Evolutionary conservation across 1,139 yeast species (phyloP), one percentile per base, ranked within the genome.

Genomic region (Arxiozyma slooffiae): DNA sequence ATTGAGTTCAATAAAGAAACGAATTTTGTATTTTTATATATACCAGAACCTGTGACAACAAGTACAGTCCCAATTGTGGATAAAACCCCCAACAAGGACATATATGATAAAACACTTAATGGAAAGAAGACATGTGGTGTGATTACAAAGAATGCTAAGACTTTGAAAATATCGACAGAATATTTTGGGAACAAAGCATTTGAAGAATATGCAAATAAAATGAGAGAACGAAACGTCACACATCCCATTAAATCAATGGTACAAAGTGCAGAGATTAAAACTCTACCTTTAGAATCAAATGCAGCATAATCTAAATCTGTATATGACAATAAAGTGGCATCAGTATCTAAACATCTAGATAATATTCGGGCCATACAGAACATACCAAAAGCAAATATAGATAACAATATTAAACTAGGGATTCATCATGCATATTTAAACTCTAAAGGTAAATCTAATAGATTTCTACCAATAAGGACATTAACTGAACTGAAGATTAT

Each of bases 401-500:
- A 53, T 46, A 89, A 64, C 40, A 83, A 63, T 0, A 75, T 51
- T 0, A 78, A 55, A 0, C 97, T 97, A 21, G 79, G 53, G 3
- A 84, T 63, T 89, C 95, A 84, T 0, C 97, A 97, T 0, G 96
- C 77, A 50, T 85, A 75, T 55, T 75, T 78, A 55, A 90, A 71
- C 0, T 92, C 97, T 58, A 84, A 74, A 0, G 97, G 96, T 47
- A 90, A 72, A 1, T 96, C 83, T 38, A 90, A 73, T 61, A 90
- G 75, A 3, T 96, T 97, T 45, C 90, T 80, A 0, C 97, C 97
- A 60, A 89, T 80, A 44, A 89, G 71, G 0, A 89, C 85, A 64
- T 90, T 90, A 51, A 89, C 82, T 3, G 95, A 81, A 64, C 90
- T 90, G 72, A 90, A 88, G 21, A 86, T 72, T 0, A 97, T 90